Evolutionary conservation across 225 moss, liverwort and hornwort species (phyloP), one percentile per base, ranked within the genome.

Genomic region (Bryum argenteum): DNA sequence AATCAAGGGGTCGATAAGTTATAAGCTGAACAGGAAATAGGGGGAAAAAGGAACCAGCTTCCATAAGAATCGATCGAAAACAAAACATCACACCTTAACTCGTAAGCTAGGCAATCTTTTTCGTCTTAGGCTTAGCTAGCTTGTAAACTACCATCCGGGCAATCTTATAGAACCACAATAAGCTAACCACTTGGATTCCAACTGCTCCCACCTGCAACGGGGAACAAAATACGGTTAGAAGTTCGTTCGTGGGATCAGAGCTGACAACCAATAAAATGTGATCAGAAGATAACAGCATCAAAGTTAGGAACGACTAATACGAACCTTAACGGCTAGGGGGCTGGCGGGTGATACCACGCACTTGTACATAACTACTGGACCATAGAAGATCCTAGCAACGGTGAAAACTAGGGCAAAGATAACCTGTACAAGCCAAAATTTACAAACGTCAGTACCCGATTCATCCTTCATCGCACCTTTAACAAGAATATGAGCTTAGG

Each of bases 91-190:
- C 57, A 69, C 50, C 72, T 61, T 26, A 52, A 63, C 37, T 15
- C 54, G 28, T 19, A 64, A 64, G 50, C 78, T 70, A 86, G 21
- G 77, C 83, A 72, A 70, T 38, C 70, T 87, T 87, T 51, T 14
- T 58, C 16, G 76, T 22, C 70, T 83, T 87, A 4, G 83, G 71
- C 79, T 90, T 93, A 11, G 50, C 65, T 56, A 98, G 67, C 74
- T 94, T 98, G 78, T 94, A 92, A 5, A 70, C 0, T 23, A 94
- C 88, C 92, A 98, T 87, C 70, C 92, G 80, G 65, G 79, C 83
- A 72, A 94, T 98, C 77, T 91, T 98, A 57, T 86, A 92, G 83
- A 98, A 98, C 98, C 98, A 98, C 86, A 94, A 84, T 60, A 90
- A n/a, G 83, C 98, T 98, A 61, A 98, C 81, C 56, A 88, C 84